Evolutionary conservation across 371 early-diverging fungal species (phyloP), one percentile per base, ranked within the genome.

Genomic region (Rhizopus delemar): DNA sequence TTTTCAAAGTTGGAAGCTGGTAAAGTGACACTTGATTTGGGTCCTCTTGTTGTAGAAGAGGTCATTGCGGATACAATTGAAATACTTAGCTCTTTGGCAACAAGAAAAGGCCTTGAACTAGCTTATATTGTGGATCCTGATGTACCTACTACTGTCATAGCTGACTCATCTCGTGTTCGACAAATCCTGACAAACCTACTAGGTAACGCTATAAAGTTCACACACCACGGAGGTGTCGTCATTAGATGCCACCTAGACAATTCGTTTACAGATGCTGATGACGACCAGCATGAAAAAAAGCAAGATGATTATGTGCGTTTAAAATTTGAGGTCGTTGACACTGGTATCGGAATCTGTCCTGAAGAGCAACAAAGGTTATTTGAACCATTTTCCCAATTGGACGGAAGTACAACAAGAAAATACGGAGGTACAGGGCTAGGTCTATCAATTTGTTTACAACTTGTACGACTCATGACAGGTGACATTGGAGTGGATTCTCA

Each of bases 371-470:
- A 65, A 3, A 68, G 68, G n/a, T 46, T 87, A 5, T 87, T 87
- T 57, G 80, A 81, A 22, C 85, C 85, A 0, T 87, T 85, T 41
- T 83, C 85, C 1, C 85, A 87, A 49, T 85, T 83, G 13, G 85
- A 83, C 55, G 81, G 82, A 35, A 81, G 81, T 36, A 82, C 81
- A 0, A 84, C 84, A 0, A 56, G 78, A 5, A 75, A 72, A 69
- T 85, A 83, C 65, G 86, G 86, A 38, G 88, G 88, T 11, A 86
- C 85, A 1, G 88, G 88, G 8, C 63, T 88, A 2, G 88, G 88
- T 8, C 66, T 88, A 1, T 78, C 82, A 11, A 86, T 88, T 38
- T 82, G 83, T 48, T 59, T 81, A 5, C 80, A 82, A 50, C 51
- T 86, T 8, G 81, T 84, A 3, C 65, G 75, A 4, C 71, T 83